phyloP scores from a whole-genome alignment of 2,329 filamentous ascomycete species.

The Paracoccidioides lutzii region DNA sequence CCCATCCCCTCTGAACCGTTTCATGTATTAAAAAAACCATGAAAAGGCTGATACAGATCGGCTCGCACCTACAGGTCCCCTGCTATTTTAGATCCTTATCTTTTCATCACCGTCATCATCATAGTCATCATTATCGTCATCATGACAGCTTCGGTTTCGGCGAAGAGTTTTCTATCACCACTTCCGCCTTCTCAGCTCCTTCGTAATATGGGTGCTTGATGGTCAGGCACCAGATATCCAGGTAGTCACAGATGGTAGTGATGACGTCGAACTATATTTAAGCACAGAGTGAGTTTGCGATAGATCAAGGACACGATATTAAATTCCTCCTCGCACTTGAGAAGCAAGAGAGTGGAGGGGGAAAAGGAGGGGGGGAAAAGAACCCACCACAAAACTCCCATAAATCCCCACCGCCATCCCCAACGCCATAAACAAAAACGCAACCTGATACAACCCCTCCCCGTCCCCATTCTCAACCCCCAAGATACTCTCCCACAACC shows the following conservation, averaged over 20 bases:
- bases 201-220: constrained; percentile 68
- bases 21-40: too few species aligned
- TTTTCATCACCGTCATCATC: too few species aligned
- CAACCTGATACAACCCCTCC: constrained; percentile 59
- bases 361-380: neutral
- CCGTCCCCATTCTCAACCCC: constrained; percentile 47
- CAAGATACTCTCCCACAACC: constrained; percentile 60
- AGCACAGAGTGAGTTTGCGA: too few species aligned
- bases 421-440: constrained; percentile 78
- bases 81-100: too few species aligned
- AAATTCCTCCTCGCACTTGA: too few species aligned
- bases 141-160: neutral
- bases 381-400: constrained; percentile 71
- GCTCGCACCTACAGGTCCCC: too few species aligned
- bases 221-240: constrained; percentile 96
- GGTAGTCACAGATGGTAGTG: constrained; percentile 91
- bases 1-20: too few species aligned
- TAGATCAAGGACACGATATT: too few species aligned
- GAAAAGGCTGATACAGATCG: too few species aligned
- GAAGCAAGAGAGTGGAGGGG: neutral
- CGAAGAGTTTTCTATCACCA: neutral
- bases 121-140: too few species aligned
- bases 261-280: constrained; percentile 63
- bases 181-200: neutral
- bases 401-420: constrained; percentile 83